Percentiles rank a stretch among this genome's conserved stretches.
phyloP scores from a whole-genome alignment of 2,329 filamentous ascomycete species.

The Sphaerulina vaccinii region DNA sequence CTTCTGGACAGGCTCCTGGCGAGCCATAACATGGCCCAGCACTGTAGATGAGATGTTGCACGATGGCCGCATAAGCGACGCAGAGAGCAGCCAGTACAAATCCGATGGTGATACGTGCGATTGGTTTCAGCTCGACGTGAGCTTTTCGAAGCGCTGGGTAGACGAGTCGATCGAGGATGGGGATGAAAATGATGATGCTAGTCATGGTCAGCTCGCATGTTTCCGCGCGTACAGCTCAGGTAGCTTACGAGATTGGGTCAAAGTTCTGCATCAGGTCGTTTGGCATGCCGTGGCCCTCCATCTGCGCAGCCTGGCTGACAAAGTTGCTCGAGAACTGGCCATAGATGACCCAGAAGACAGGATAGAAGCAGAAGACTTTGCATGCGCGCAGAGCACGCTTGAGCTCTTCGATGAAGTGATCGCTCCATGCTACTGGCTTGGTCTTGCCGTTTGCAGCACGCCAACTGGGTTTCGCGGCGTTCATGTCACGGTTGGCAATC shows the following conservation, averaged over 20 bases:
- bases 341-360: conserved; percentile 49
- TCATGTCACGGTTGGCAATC: conserved; percentile 52
- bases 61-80: conserved; percentile 56
- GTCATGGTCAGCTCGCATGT: too few species aligned
- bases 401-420: conserved; percentile 70
- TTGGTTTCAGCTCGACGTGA: conserved; percentile 46
- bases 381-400: conserved; percentile 66
- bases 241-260: conserved; percentile 46
- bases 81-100: conserved; percentile 54
- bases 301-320: conserved; percentile 49
- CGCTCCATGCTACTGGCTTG: conserved; percentile 59
- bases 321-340: conserved; percentile 46
- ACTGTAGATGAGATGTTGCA: conserved; percentile 57
- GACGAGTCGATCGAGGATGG: conserved; percentile 45
- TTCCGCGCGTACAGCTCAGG: too few species aligned
- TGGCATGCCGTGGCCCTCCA: conserved; percentile 45
- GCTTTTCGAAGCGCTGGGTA: conserved; percentile 47
- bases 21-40: conserved; percentile 53
- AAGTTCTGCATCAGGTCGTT: conserved; percentile 52
- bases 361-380: conserved; percentile 62
- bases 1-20: conserved; percentile 42
- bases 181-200: conserved; percentile 50
- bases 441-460: conserved; percentile 53
- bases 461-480: conserved; percentile 67
- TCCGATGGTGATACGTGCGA: conserved; percentile 55